Evolutionary conservation across 129 eudicot genomes (phyloP).

Genomic region (Chrysanthemum seticuspe): DNA sequence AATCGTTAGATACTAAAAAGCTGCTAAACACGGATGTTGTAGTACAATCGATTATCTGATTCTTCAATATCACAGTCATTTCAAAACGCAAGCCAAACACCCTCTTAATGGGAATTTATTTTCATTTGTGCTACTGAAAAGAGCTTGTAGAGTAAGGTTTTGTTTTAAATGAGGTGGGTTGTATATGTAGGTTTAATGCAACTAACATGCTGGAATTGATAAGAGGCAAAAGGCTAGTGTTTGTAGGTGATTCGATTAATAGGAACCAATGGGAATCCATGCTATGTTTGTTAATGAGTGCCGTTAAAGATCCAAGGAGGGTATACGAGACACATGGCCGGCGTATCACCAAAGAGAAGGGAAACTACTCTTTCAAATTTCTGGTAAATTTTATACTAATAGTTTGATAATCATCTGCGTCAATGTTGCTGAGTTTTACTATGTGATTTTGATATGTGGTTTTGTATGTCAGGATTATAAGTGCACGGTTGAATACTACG

Average conservation of each 20-base stretch:
- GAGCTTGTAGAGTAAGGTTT: not conserved
- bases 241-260: conserved; percentile 93
- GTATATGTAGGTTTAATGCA: conserved; percentile 67
- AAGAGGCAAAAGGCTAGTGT: conserved; percentile 85
- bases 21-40: too few species aligned
- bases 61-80: too few species aligned
- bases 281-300: conserved; percentile 85
- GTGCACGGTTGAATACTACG: conserved; percentile 94
- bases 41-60: too few species aligned
- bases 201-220: conserved; percentile 71
- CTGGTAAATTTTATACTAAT: conserved; percentile 44
- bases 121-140: not conserved
- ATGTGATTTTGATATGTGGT: not conserved
- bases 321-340: conserved; percentile 79
- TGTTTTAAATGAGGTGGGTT: conserved; percentile 11
- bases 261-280: conserved; percentile 97
- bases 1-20: too few species aligned
- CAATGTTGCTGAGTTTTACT: not conserved
- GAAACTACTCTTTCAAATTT: conserved; percentile 81
- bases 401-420: not conserved
- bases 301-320: conserved; percentile 75
- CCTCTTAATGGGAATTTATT: not conserved
- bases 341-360: conserved; percentile 72
- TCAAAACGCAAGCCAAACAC: too few species aligned
- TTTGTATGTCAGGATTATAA: conserved; percentile 59